Evolutionary conservation across 2,329 filamentous ascomycete species (phyloP), one percentile per base, ranked within the genome.

Genomic region (Claviceps cyperi): DNA sequence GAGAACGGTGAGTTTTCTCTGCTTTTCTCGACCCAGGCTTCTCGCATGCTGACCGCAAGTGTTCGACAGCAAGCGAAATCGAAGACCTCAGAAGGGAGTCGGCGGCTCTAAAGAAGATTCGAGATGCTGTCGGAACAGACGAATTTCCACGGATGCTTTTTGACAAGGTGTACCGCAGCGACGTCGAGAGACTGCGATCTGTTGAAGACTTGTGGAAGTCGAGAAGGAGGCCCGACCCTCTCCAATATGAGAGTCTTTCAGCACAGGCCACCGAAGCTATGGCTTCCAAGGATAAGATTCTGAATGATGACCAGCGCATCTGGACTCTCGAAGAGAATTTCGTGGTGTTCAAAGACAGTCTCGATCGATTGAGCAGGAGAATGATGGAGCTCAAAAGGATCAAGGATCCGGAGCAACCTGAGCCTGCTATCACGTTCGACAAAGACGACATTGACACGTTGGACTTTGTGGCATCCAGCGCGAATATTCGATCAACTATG

Each of bases 181-280:
- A 98, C 60, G 85, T 98, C 50, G 74, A 84, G 55, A 80, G 92
- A 15, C 66, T 98, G 50, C 77, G 82, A 40, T 85, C 83, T 14
- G 94, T 96, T 78, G 84, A 92, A 61, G 91, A 94, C 55, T 94
- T 97, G 88, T 98, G 92, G 92, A 94, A 89, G 66, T 81, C 79
- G 4, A 78, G 89, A 56, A 78, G 79, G 54, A 74, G 83, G 1
- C 92, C 91, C 0, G 75, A 84, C 58, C 70, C 86, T 7, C 72
- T 97, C 13, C 73, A 83, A 39, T 94, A 85, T 63, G 75, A 82
- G 13, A 64, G 68, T 0, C 62, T 91, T 1, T 66, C 77, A 45
- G 61, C 73, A 19, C 72, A 80, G 48, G 73, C 78, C 2, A 61
- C 68, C 2, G 63, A 66, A 5, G 70, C 67, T 1, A 65, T 78